phyloP scores from a whole-genome alignment of 2,329 filamentous ascomycete genomes.

The Chaetomium strumarium region DNA sequence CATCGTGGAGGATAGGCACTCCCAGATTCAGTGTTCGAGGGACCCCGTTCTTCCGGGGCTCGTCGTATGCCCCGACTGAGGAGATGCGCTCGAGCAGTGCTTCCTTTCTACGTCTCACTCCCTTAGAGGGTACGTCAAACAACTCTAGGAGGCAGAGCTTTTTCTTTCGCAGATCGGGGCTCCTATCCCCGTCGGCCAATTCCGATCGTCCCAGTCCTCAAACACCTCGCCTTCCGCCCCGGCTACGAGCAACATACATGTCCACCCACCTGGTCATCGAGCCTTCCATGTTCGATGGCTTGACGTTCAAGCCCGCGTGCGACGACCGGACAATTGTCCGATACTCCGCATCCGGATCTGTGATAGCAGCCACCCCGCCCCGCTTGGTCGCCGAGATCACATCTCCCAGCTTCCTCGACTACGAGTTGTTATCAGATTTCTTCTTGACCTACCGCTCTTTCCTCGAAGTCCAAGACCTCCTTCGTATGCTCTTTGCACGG shows the following conservation, averaged over 20 bases:
- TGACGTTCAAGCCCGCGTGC: slow-evolving; percentile 71
- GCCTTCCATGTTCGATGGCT: slow-evolving; percentile 73
- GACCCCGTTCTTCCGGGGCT: slow-evolving; percentile 71
- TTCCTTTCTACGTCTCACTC: slow-evolving; percentile 40
- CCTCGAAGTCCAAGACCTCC: slow-evolving; percentile 66
- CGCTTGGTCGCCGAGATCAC: slow-evolving; percentile 94
- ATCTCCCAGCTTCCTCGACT: slow-evolving; percentile 91
- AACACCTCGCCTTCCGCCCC: slow-evolving; percentile 37
- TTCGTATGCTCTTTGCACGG: slow-evolving; percentile 78
- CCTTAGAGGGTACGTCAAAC: slow-evolving; percentile 30
- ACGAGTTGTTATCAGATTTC: slow-evolving; percentile 94
- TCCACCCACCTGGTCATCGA: slow-evolving; percentile 51
- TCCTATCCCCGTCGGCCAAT: slow-evolving; percentile 28
- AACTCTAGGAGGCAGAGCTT: slow-evolving; percentile 34
- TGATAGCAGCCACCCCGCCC: slow-evolving; percentile 83
- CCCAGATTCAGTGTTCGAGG: slow-evolving; percentile 73
- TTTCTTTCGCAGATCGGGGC: slow-evolving; percentile 34
- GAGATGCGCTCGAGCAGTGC: slow-evolving; percentile 60
- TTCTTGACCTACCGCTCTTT: slow-evolving; percentile 93
- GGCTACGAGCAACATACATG: slow-evolving; percentile 41
- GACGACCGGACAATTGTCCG: slow-evolving; percentile 78
- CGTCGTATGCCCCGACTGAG: slow-evolving; percentile 72
- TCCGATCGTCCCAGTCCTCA: slow-evolving; percentile 29
- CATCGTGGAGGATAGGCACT: slow-evolving; percentile 76
- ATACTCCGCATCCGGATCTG: slow-evolving; percentile 66